These are phyloP conservation scores for Ploettnerulaceae sp. DNA, from an alignment of 2,329 filamentous ascomycete genomes.

Conservation along the genomic window DNA sequence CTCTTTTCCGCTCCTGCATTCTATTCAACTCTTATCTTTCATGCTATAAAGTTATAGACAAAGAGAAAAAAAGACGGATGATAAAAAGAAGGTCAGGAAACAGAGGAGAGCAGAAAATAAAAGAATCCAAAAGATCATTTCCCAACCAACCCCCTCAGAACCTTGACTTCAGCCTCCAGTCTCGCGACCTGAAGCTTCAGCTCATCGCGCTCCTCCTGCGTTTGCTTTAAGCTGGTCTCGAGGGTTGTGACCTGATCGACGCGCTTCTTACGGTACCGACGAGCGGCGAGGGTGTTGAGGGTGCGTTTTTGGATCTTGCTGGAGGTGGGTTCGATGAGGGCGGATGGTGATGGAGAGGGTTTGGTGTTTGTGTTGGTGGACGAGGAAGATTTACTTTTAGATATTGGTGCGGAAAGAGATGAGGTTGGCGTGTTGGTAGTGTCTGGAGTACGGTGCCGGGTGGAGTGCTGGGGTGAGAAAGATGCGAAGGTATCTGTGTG, in stretches of 20 bases:
- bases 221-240: conserved; percentile 53
- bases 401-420: too few species aligned
- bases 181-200: conserved; percentile 57
- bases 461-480: too few species aligned
- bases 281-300: conserved; percentile 66
- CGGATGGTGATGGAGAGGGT: background rate
- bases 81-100: too few species aligned
- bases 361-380: background rate
- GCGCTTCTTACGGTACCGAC: conserved; percentile 66
- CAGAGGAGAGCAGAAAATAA: too few species aligned
- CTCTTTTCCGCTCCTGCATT: too few species aligned
- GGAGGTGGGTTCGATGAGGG: background rate
- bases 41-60: too few species aligned
- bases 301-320: conserved; percentile 48
- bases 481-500: background rate
- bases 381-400: background rate
- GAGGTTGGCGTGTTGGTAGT: too few species aligned
- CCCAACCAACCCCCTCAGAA: conserved; percentile 47
- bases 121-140: too few species aligned
- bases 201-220: conserved; percentile 58
- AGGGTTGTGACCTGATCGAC: conserved; percentile 61
- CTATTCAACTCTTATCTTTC: too few species aligned
- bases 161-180: conserved; percentile 60
- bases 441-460: too few species aligned
- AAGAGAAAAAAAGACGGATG: too few species aligned